A percentile compares a stretch with the other conserved stretches of the same genome.
phyloP scores from a whole-genome alignment of 1,284 basidiomycete genomes.

The Leccinum pachyderme region DNA sequence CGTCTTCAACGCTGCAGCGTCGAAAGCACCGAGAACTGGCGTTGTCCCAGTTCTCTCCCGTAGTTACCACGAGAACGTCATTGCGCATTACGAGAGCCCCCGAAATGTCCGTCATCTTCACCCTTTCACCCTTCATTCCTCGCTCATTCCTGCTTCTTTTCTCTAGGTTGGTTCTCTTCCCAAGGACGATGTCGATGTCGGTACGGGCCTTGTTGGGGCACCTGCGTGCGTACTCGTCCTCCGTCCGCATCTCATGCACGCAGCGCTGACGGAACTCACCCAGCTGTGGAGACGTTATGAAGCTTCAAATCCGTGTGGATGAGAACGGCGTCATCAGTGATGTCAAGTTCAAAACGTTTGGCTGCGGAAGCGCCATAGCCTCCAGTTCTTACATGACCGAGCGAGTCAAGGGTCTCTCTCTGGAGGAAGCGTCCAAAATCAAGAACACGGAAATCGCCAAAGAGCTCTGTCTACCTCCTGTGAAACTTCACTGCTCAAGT shows the following conservation, averaged over 20 bases:
- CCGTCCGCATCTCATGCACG: not conserved
- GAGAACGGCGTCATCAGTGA: slow-evolving; percentile 94
- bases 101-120: slow-evolving; percentile 73
- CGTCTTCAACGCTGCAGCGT: slow-evolving; percentile 43
- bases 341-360: slow-evolving; percentile 99
- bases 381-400: slow-evolving; percentile 98
- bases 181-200: slow-evolving; percentile 89
- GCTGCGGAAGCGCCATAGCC: slow-evolving; percentile 96
- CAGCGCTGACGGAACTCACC: slow-evolving; percentile 9
- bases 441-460: slow-evolving; percentile 99
- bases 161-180: slow-evolving; percentile 90
- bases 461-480: slow-evolving; percentile 92
- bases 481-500: slow-evolving; percentile 93
- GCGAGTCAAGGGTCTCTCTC: slow-evolving; percentile 90
- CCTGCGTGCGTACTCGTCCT: slow-evolving; percentile 75
- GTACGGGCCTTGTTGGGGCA: slow-evolving; percentile 97
- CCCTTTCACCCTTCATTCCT: slow-evolving; percentile 21
- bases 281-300: slow-evolving; percentile 95
- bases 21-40: slow-evolving; percentile 40
- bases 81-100: slow-evolving; percentile 94
- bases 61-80: slow-evolving; percentile 90
- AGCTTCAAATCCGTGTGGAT: slow-evolving; percentile 97
- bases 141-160: slow-evolving; percentile 49
- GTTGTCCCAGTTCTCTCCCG: slow-evolving; percentile 54
- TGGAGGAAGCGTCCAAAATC: slow-evolving; percentile 94